Evolutionary conservation across 208 protist species (phyloP), one percentile per base, ranked within the genome.

Genomic region (Leishmania tarentolae): DNA sequence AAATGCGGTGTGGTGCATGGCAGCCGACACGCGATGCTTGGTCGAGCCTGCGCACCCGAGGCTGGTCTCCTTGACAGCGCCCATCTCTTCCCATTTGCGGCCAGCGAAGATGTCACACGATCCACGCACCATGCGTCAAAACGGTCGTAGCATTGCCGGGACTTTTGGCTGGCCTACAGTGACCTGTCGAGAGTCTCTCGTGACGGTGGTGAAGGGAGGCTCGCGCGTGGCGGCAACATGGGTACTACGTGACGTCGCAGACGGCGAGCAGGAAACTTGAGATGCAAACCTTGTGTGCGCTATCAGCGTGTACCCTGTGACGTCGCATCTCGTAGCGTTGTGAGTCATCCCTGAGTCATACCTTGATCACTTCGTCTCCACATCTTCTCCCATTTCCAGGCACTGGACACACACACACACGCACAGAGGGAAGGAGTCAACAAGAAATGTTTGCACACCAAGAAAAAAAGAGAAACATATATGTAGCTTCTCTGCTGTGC

Each of bases 171-270:
- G 13, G 68, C 35, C 68, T 50, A 72, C 13, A 19, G 52, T 42
- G 1, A 37, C 28, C 19, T 31, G 52, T 35, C 56, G 42, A 31
- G 81, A 85, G 37, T 37, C 71, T 21, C 61, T 59, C 0, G 76
- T 81, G 28, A 81, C 81, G 50, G 70, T 85, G 76, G 46, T 81
- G 42, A 74, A 81, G 13, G 81, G 81, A n/a, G 81, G 76, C 44
- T 57, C 71, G 6, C 50, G 72, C 35, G 76, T 85, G 0, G 65
- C 70, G 50, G 76, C 76, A 7, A 46, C 59, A 31, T 85, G 84
- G 77, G 63, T 81, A 70, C 56, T 63, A 40, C 76, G 76, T 4
- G n/a, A 53, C 37, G 76, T 47, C 11, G n/a, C 46, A 50, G 77
- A 79, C 46, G 78, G 35, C 17, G 59, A 73, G n/a, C 44, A 83